Evolutionary conservation across 768 basidiomycete species (phyloP), one percentile per base, ranked within the genome.

Genomic region (Russula lepida): DNA sequence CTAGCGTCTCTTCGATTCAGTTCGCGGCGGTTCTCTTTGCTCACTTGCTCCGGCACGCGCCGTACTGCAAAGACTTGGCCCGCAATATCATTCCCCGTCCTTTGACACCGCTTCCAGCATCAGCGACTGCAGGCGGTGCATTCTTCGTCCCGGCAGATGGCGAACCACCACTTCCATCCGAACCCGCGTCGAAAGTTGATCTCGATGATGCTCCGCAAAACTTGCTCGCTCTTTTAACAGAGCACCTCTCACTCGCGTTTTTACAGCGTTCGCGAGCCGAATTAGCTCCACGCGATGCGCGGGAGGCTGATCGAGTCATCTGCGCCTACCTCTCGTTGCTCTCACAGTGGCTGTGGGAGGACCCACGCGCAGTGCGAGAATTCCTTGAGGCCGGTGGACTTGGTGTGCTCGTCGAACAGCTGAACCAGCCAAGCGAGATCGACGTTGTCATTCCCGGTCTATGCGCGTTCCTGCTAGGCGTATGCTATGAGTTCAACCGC

Each of bases 261-360:
- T 74, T 98, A 49, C 88, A 87, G 28, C 84, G 88, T 25, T 82
- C 83, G 7, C 78, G 90, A 35, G 76, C 83, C 12, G 78, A 86
- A 66, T 78, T 83, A 25, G 84, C 85, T 6, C 84, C 84, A 41
- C 78, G 78, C 48, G 91, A 95, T 67, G 79, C 83, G 15, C 77
- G 88, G 52, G 95, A 97, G 68, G 98, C 94, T 92, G 92, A 93
- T 64, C 79, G 92, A 60, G 76, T 95, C 50, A 85, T 94, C 68
- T 84, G 91, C 8, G 89, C 86, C 0, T 95, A 98, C 69, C 76
- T 98, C 37, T 82, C 83, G 51, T 72, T 97, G 56, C 78, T 99
- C 33, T 79, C 84, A 4, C 92, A 94, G 64, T 99, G 97, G 97
- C 77, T 97, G 7, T 99, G 95, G 95, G 95, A 98, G 68, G 95